These are phyloP conservation scores for Lepidium campestre DNA, from an alignment of 441 rosid species.

Conservation along the genomic window DNA sequence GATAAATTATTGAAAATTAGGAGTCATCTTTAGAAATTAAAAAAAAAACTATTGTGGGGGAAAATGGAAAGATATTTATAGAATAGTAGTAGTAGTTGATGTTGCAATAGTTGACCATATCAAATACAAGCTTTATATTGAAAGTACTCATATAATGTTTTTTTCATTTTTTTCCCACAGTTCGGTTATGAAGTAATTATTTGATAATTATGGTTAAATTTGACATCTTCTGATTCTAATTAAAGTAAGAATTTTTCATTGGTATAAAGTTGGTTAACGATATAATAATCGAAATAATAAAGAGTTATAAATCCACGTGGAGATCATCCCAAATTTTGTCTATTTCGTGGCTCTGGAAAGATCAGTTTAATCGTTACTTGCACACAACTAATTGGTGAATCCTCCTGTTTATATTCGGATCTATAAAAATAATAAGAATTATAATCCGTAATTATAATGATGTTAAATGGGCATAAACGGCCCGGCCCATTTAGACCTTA, in stretches of 20 bases:
- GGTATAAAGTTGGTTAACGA: not conserved
- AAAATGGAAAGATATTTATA: not conserved
- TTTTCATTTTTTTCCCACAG: not conserved
- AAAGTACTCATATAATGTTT: not conserved
- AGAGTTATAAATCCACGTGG: conserved; percentile 23
- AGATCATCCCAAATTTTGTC: not conserved
- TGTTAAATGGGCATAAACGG: not conserved
- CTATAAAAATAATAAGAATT: not conserved
- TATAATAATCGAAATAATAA: not conserved
- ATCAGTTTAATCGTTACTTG: conserved; percentile 10
- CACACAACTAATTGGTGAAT: conserved; percentile 8
- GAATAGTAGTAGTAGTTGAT: not conserved
- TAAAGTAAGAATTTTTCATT: not conserved
- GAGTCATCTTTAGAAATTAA: conserved; percentile 2
- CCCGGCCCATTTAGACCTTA: not conserved
- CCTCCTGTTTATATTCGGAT: not conserved
- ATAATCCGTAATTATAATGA: too few species aligned
- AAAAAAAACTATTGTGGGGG: not conserved
- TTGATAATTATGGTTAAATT: not conserved
- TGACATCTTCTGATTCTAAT: not conserved
- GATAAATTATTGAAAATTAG: conserved; percentile 18
- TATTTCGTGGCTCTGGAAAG: not conserved
- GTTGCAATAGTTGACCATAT: not conserved
- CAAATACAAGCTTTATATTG: not conserved
- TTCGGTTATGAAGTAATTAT: not conserved